Base-by-base conservation (phyloP, 1,139 yeast species). In the Candida sp. region DNA sequence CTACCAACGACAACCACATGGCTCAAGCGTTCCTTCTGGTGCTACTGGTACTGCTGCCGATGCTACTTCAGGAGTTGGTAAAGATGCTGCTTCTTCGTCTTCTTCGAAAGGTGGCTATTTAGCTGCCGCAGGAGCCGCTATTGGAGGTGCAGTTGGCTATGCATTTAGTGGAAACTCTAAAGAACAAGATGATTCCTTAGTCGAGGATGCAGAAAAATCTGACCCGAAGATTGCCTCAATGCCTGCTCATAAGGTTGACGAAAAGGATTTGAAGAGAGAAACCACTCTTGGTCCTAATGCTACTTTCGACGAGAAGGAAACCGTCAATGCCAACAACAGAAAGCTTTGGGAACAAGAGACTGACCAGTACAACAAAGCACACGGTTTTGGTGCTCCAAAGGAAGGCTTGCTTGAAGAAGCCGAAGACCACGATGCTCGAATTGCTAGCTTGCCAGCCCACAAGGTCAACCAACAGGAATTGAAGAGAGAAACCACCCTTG, bases 191-290 rank as follows among this genome's bases (percentile, higher is more conserved):
- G 60, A 66, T 43, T 63, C 71, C n/a, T 61, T 70, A 54, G 59
- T 70, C 44, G 71, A 68, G 37, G 65, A 65, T 44, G 73, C 73
- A 22, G 71, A 66, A 48, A 63, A 59, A 17, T 42, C 50, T 25
- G 59, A 60, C 38, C 69, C 71, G 3, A 58, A 46, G 6, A 59
- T 67, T 49, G 61, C 60, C 51, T 47, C 60, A 5, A 42, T 58
- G 34, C 52, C 59, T 8, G 54, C 62, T 7, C 69, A 65, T 46
- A 50, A 49, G 11, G 55, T 39, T 35, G 32, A 42, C 28, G 44
- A 43, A 25, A 33, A 30, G 5, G 53, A 47, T 27, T 46, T 44
- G 31, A 33, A 44, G 30, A 32, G 37, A 23, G 46, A 50, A 41
- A 33, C 27, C 3, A 40, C 39, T 8, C 41, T 34, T 23, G 26